Evolutionary conservation across 2,329 filamentous ascomycete species (phyloP).

Genomic region (Amylocarpus encephaloides): DNA sequence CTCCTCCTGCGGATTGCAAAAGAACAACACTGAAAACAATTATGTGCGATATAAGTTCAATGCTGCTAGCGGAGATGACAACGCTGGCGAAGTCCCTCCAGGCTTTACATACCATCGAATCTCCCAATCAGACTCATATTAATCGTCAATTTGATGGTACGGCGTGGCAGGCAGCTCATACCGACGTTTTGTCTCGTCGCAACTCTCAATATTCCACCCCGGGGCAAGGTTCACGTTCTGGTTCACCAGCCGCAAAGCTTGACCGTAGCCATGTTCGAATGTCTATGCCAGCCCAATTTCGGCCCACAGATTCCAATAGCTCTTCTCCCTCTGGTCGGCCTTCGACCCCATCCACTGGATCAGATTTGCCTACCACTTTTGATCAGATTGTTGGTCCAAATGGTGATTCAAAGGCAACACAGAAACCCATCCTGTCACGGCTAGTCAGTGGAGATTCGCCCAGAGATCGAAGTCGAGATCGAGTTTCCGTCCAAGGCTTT

Average conservation of each 20-base stretch:
- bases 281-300: slow-evolving; percentile 65
- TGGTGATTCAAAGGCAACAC: slow-evolving; percentile 7
- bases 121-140: slow-evolving; percentile 52
- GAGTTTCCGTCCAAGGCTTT: slow-evolving; percentile 65
- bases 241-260: slow-evolving; percentile 44
- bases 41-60: slow-evolving; percentile 71
- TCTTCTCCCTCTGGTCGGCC: slow-evolving; percentile 32
- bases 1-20: slow-evolving; percentile 60
- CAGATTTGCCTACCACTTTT: slow-evolving; percentile 19
- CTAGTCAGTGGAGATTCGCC: slow-evolving; percentile 16
- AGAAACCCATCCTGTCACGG: slow-evolving; percentile 18
- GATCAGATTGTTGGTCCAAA: slow-evolving; percentile 24
- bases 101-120: slow-evolving; percentile 68
- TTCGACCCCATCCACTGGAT: slow-evolving; percentile 31
- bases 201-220: slow-evolving; percentile 50
- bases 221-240: slow-evolving; percentile 41
- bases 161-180: slow-evolving; percentile 38
- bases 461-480: slow-evolving; percentile 35
- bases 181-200: slow-evolving; percentile 39
- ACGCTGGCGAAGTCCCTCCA: slow-evolving; percentile 67
- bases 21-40: slow-evolving; percentile 75
- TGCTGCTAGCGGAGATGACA: slow-evolving; percentile 70
- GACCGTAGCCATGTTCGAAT: slow-evolving; percentile 64
- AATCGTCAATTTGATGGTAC: slow-evolving; percentile 38
- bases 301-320: slow-evolving; percentile 27